Conservation (phyloP, 345 rosid genomes). For the Leavenworthia alabamica region DNA sequence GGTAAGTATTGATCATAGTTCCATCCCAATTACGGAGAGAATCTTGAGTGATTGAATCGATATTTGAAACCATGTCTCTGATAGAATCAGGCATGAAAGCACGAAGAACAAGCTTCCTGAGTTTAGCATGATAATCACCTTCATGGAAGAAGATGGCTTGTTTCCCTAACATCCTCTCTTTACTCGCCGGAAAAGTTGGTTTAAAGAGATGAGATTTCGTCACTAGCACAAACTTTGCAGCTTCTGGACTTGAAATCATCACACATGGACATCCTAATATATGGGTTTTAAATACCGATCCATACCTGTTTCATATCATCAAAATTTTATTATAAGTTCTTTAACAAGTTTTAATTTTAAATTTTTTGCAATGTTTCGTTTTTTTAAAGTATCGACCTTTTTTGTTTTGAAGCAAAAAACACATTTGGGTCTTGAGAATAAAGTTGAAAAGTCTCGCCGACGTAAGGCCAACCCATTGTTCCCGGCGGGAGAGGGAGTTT, state of each 20-base stretch:
- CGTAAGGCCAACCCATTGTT: conserved; percentile 73
- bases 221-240: conserved; percentile 62
- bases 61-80: conserved; percentile 38
- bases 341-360: background rate
- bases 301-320: conserved; percentile 38
- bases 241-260: conserved; percentile 83
- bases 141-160: conserved; percentile 83
- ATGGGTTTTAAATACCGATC: conserved; percentile 74
- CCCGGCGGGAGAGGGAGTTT: conserved; percentile 78
- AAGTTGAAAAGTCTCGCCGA: conserved; percentile 81
- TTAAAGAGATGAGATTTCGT: conserved; percentile 70
- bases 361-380: too few relatives aligned
- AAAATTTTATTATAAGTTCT: too few relatives aligned
- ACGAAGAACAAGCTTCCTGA: conserved; percentile 75
- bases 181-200: conserved; percentile 83
- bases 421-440: conserved; percentile 86
- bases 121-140: conserved; percentile 66
- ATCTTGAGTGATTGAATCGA: conserved; percentile 48
- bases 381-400: conserved; percentile 34
- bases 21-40: conserved; percentile 47
- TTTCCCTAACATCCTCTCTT: conserved; percentile 81
- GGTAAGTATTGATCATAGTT: conserved; percentile 50
- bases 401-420: conserved; percentile 65
- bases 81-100: conserved; percentile 68
- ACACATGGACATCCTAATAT: conserved; percentile 82